Evolutionary conservation across 345 rosid species (phyloP).

Genomic region (Eucalyptus albens): DNA sequence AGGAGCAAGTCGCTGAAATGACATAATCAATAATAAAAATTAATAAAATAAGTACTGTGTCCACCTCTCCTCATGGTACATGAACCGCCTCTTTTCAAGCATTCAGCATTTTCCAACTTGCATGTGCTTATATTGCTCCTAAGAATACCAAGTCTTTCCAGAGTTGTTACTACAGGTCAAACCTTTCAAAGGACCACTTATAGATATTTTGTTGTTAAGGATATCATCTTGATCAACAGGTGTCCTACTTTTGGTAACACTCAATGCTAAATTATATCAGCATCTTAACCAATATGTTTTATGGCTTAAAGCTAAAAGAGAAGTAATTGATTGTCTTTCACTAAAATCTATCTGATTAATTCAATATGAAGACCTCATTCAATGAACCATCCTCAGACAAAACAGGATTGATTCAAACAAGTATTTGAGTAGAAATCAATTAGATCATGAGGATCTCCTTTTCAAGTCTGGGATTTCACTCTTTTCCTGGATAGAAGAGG

Average conservation of each 20-base stretch:
- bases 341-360: neutral
- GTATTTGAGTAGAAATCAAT: neutral
- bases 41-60: neutral
- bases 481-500: neutral
- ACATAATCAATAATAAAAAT: neutral
- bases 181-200: neutral
- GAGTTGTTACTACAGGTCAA: neutral
- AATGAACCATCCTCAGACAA: neutral
- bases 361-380: neutral
- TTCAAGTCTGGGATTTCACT: neutral
- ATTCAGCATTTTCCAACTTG: neutral
- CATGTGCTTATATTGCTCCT: neutral
- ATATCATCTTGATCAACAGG: neutral
- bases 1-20: neutral
- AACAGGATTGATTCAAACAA: neutral
- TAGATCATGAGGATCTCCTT: neutral
- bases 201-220: neutral
- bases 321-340: neutral
- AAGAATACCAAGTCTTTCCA: neutral
- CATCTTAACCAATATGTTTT: neutral
- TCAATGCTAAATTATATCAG: neutral
- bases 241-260: neutral
- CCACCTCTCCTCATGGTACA: neutral
- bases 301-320: neutral
- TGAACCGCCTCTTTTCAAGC: neutral